These are phyloP conservation scores for Borealophlyctis nickersoniae DNA, from an alignment of 192 early-diverging fungal genomes.

Conservation along the genomic window DNA sequence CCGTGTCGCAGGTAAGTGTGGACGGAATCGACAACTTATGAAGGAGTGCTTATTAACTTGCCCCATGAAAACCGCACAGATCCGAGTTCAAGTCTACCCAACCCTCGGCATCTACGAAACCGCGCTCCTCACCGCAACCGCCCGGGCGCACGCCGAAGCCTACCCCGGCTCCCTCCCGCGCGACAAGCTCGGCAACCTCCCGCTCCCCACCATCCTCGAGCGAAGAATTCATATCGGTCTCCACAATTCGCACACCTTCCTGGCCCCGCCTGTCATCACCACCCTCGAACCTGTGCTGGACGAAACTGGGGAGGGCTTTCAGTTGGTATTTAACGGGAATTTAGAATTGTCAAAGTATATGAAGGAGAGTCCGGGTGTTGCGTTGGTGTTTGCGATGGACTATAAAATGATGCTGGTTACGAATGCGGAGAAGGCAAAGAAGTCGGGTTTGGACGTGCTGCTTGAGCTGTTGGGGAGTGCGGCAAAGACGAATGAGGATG, in stretches of 20 bases:
- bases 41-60: too few relatives aligned
- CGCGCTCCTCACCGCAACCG: slow-evolving; percentile 15
- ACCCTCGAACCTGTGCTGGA: slow-evolving; percentile 28
- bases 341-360: slow-evolving; percentile 33
- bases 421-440: slow-evolving; percentile 25
- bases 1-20: not conserved
- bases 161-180: slow-evolving; percentile 1
- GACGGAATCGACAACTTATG: slow-evolving; percentile 1
- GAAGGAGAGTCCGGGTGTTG: slow-evolving; percentile 22
- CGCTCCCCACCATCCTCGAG: slow-evolving; percentile 33
- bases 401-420: slow-evolving; percentile 36
- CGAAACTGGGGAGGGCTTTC: slow-evolving; percentile 24
- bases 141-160: slow-evolving; percentile 19
- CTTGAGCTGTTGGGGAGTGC: slow-evolving; percentile 20
- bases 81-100: slow-evolving; percentile 18
- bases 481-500: slow-evolving; percentile 3
- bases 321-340: slow-evolving; percentile 37
- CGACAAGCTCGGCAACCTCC: not conserved
- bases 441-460: slow-evolving; percentile 19
- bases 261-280: slow-evolving; percentile 32
- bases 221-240: slow-evolving; percentile 46
- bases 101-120: slow-evolving; percentile 33
- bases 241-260: slow-evolving; percentile 47
- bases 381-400: slow-evolving; percentile 47
- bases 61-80: slow-evolving; percentile 20